Evolutionary conservation across 768 basidiomycete species (phyloP).

Genomic region (Trametopsis cervina): DNA sequence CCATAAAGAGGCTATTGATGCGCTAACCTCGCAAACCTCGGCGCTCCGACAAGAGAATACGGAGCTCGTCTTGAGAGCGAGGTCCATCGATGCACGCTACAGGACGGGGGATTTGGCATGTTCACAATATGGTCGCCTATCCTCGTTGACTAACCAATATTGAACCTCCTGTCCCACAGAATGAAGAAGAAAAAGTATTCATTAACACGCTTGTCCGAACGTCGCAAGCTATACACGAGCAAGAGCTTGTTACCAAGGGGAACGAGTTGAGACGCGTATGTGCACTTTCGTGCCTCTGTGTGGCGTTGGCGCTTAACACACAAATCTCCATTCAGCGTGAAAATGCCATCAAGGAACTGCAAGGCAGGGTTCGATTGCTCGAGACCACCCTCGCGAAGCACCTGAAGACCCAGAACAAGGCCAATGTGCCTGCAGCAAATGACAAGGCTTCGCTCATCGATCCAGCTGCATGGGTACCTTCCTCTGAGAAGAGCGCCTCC

Average conservation of each 20-base stretch:
- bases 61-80: conserved; percentile 16
- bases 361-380: conserved; percentile 22
- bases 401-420: conserved; percentile 22
- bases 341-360: conserved; percentile 24
- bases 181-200: conserved; percentile 26
- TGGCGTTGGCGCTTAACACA: background rate
- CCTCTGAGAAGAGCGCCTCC: conserved; percentile 21
- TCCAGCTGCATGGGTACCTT: conserved; percentile 22
- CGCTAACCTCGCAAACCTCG: conserved; percentile 16
- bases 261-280: conserved; percentile 29
- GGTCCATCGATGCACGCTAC: conserved; percentile 24
- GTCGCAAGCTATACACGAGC: conserved; percentile 26
- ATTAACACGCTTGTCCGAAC: conserved; percentile 24
- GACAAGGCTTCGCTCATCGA: conserved; percentile 26
- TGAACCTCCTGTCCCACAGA: conserved; percentile 13
- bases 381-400: conserved; percentile 25
- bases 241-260: conserved; percentile 26
- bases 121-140: background rate
- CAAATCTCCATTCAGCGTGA: conserved; percentile 20
- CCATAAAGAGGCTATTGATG: conserved; percentile 16
- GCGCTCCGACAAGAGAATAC: conserved; percentile 18
- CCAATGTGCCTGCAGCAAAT: conserved; percentile 6
- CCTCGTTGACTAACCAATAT: background rate
- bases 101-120: conserved; percentile 24
- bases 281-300: conserved; percentile 2